A percentile compares a stretch with the other conserved stretches of the same genome.
Evolutionary conservation across 352 stramenopile genomes (phyloP).

Genomic region (Pythium guiyangense): DNA sequence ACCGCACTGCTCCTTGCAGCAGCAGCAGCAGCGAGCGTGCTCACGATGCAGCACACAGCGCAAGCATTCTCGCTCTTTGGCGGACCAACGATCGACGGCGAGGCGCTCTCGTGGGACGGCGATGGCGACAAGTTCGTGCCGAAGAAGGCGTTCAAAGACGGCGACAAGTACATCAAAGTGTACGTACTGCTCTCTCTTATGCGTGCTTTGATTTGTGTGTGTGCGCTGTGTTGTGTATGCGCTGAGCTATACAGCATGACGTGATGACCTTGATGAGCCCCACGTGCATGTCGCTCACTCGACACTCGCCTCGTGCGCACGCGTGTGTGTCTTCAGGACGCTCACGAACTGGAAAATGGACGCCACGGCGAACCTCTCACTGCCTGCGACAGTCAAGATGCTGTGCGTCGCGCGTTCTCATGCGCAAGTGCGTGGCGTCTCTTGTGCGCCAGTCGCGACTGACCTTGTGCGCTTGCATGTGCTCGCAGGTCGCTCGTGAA

Average conservation of each 20-base stretch:
- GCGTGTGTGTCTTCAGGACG: conserved; percentile 20
- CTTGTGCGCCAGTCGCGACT: neutral
- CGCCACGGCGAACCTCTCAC: conserved; percentile 27
- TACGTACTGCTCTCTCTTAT: conserved; percentile 11
- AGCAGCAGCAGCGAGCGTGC: conserved; percentile 1
- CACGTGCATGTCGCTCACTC: too few relatives aligned
- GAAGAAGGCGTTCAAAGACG: conserved; percentile 34
- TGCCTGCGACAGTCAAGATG: conserved; percentile 40
- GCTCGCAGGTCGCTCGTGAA: conserved; percentile 31
- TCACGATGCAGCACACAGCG: conserved; percentile 8
- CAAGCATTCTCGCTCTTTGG: conserved; percentile 36
- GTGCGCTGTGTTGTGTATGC: neutral
- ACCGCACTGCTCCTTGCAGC: neutral
- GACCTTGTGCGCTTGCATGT: neutral
- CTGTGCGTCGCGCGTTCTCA: too few relatives aligned
- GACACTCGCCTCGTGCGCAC: too few relatives aligned
- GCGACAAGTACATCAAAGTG: conserved; percentile 49
- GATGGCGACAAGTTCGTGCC: conserved; percentile 41
- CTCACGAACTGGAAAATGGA: conserved; percentile 65
- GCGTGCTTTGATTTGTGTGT: neutral
- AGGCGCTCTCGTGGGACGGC: conserved; percentile 49
- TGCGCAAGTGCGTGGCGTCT: too few relatives aligned
- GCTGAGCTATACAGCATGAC: too few relatives aligned
- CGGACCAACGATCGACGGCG: conserved; percentile 35
- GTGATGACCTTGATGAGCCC: too few relatives aligned